These are phyloP conservation scores for Rhizopus microsporus DNA, from an alignment of 371 early-diverging fungal species.

Conservation along the genomic window DNA sequence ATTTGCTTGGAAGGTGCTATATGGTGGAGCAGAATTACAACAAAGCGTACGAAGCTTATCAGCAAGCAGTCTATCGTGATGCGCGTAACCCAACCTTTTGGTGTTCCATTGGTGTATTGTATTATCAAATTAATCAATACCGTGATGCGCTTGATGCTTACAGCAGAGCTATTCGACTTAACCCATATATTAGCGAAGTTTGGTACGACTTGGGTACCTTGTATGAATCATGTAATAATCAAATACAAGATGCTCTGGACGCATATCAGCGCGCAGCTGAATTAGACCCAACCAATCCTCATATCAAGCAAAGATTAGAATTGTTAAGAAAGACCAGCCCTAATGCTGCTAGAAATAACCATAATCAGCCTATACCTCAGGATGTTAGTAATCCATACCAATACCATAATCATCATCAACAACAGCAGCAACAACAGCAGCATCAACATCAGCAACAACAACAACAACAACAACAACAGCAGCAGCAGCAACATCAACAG, in stretches of 20 bases:
- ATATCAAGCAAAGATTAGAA: constrained; percentile 80
- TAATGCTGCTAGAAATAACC: constrained; percentile 18
- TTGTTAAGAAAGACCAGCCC: constrained; percentile 20
- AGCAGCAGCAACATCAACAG: background rate
- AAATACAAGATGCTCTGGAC: constrained; percentile 94
- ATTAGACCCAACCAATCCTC: constrained; percentile 76
- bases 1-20: constrained; percentile 93
- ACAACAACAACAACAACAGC: constrained; percentile 2
- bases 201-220: constrained; percentile 96
- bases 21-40: constrained; percentile 95
- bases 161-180: constrained; percentile 90
- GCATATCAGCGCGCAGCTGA: constrained; percentile 95
- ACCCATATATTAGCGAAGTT: constrained; percentile 95
- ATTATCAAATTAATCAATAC: constrained; percentile 95
- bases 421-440: background rate
- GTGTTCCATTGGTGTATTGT: constrained; percentile 98
- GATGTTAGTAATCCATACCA: constrained; percentile 60
- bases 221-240: constrained; percentile 98
- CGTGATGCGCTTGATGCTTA: constrained; percentile 98
- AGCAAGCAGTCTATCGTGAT: constrained; percentile 96
- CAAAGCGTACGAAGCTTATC: constrained; percentile 97
- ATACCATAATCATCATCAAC: constrained; percentile 25
- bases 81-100: constrained; percentile 95
- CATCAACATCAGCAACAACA: constrained; percentile 9
- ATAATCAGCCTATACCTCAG: constrained; percentile 50